phyloP scores from a whole-genome alignment of 805 yeast species.

The Starmerella davenportii region DNA sequence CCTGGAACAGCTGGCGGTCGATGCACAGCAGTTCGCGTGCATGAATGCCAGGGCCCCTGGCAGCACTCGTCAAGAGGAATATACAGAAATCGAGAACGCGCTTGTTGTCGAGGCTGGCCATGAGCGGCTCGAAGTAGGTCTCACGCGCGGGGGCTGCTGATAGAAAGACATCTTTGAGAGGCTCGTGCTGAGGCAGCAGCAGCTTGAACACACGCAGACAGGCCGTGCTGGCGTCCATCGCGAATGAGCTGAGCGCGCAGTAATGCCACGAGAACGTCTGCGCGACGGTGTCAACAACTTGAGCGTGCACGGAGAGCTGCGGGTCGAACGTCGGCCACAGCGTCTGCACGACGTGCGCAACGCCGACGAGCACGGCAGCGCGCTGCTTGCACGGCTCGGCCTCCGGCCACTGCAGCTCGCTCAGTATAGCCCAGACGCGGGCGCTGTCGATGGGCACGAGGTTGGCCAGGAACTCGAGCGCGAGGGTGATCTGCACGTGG shows the following conservation, averaged over 20 bases:
- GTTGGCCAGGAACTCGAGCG: slow-evolving; percentile 32
- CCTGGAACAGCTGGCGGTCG: slow-evolving; percentile 41
- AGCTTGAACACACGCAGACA: slow-evolving; percentile 16
- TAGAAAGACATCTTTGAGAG: slow-evolving; percentile 18
- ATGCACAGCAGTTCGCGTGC: slow-evolving; percentile 32
- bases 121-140: slow-evolving; percentile 25
- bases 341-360: slow-evolving; percentile 1
- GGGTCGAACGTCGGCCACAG: slow-evolving; percentile 8
- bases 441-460: slow-evolving; percentile 35
- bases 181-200: slow-evolving; percentile 23
- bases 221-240: neutral
- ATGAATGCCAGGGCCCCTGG: slow-evolving; percentile 27
- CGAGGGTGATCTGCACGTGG: slow-evolving; percentile 23
- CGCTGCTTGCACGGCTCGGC: neutral
- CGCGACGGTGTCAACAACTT: slow-evolving; percentile 2
- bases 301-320: slow-evolving; percentile 1
- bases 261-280: slow-evolving; percentile 5
- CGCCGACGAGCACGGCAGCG: slow-evolving; percentile 3
- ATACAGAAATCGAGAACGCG: slow-evolving; percentile 39
- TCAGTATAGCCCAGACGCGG: slow-evolving; percentile 64
- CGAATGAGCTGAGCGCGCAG: slow-evolving; percentile 1
- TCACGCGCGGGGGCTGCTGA: slow-evolving; percentile 20
- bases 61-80: slow-evolving; percentile 35
- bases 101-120: slow-evolving; percentile 34
- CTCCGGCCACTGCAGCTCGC: slow-evolving; percentile 15